Conservation (phyloP, 805 yeast species). For the Cyberlindnera mrakii region DNA sequence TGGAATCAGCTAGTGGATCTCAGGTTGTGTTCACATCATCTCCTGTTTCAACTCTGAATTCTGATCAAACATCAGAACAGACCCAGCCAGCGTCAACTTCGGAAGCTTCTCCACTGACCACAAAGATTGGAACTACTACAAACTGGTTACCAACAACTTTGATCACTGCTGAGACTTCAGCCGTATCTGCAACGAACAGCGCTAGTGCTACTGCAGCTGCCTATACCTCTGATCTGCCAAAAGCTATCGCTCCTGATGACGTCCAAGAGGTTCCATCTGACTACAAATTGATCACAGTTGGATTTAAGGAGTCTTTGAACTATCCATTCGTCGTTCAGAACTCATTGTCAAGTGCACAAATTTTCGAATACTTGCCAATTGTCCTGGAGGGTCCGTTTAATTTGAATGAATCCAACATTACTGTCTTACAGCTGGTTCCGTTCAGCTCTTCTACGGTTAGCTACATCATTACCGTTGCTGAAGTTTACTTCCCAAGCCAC, state of each 20-base stretch:
- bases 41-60: background rate
- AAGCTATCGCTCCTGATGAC: slow-evolving; percentile 66
- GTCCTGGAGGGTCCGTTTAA: slow-evolving; percentile 61
- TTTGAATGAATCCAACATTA: slow-evolving; percentile 34
- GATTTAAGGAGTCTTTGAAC: slow-evolving; percentile 73
- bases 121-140: slow-evolving; percentile 15
- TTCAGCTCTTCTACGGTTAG: slow-evolving; percentile 47
- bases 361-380: slow-evolving; percentile 77
- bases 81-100: background rate
- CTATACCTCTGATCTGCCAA: slow-evolving; percentile 56
- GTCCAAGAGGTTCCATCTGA: slow-evolving; percentile 38
- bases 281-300: slow-evolving; percentile 59
- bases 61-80: background rate
- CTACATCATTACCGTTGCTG: slow-evolving; percentile 84
- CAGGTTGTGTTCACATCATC: background rate
- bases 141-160: slow-evolving; percentile 41
- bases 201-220: slow-evolving; percentile 23
- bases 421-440: slow-evolving; percentile 71
- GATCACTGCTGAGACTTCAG: slow-evolving; percentile 29
- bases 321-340: slow-evolving; percentile 77
- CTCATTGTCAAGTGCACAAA: slow-evolving; percentile 75
- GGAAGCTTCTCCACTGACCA: slow-evolving; percentile 7
- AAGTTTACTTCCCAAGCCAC: slow-evolving; percentile 67
- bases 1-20: background rate
- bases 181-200: slow-evolving; percentile 18